A percentile compares a stretch with the other conserved stretches of the same genome.
Evolutionary conservation across 257 asterid genomes (phyloP).

Genomic region (Solanum boliviense): DNA sequence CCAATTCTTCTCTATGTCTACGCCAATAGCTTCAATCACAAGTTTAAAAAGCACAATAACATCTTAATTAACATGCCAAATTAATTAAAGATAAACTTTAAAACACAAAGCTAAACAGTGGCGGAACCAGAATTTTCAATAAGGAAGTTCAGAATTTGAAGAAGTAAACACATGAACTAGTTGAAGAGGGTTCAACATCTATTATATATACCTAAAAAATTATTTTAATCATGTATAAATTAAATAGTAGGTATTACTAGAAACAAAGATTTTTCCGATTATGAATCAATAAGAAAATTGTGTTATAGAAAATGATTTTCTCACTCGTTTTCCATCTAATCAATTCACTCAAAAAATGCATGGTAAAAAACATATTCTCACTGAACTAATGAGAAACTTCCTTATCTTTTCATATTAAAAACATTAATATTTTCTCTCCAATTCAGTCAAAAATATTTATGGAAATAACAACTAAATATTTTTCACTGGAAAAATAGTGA

Average conservation of each 20-base stretch:
- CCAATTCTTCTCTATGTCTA: not conserved
- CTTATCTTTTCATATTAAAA: not conserved
- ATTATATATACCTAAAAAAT: too few species aligned
- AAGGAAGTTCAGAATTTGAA: too few species aligned
- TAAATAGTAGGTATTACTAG: fast-evolving
- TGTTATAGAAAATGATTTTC: not conserved
- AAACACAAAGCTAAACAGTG: not conserved
- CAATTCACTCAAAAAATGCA: not conserved
- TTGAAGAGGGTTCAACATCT: too few species aligned
- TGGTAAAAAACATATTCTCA: not conserved
- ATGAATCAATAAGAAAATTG: not conserved
- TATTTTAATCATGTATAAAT: too few species aligned
- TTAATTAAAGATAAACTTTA: not conserved
- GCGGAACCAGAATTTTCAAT: too few species aligned
- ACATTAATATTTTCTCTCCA: not conserved
- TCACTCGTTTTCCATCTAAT: fast-evolving
- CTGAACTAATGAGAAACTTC: not conserved
- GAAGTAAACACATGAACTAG: too few species aligned
- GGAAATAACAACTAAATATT: too few species aligned
- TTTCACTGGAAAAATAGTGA: not conserved
- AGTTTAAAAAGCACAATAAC: not conserved
- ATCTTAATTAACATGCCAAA: not conserved
- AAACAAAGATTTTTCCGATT: not conserved
- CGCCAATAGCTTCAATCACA: not conserved
- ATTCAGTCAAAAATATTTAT: not conserved